Conservation (phyloP, 192 early-diverging fungal genomes). For the Backusella tarrabulga region DNA sequence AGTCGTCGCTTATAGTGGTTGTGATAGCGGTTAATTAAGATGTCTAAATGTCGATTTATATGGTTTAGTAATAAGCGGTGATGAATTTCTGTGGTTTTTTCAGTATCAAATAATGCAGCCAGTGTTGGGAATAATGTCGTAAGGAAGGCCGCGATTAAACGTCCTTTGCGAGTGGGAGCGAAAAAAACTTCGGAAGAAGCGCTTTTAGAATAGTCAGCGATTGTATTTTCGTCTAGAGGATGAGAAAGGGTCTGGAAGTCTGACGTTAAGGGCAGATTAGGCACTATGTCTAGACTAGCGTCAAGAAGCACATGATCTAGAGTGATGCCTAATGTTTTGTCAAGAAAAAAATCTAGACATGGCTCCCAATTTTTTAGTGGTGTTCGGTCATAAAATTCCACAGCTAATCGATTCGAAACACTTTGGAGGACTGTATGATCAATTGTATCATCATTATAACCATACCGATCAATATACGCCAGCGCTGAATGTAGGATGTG, state of each 20-base stretch:
- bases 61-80: conserved; percentile 6
- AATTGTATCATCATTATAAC: background rate
- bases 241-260: background rate
- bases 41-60: conserved; percentile 29
- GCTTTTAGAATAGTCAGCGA: background rate
- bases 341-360: conserved; percentile 26
- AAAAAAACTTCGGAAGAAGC: background rate
- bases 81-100: background rate
- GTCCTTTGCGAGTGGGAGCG: conserved; percentile 1
- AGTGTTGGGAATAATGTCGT: background rate
- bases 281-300: background rate
- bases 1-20: conserved; percentile 12
- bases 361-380: conserved; percentile 30
- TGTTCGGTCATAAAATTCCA: conserved; percentile 29
- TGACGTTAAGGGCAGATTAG: background rate
- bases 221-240: conserved; percentile 4
- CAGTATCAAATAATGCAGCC: conserved; percentile 5
- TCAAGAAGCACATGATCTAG: conserved; percentile 29
- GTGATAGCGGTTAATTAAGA: conserved; percentile 14
- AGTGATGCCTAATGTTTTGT: conserved; percentile 25
- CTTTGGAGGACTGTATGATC: conserved; percentile 15
- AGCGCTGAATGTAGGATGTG: conserved; percentile 23
- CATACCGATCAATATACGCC: conserved; percentile 21
- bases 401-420: conserved; percentile 30
- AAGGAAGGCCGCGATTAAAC: background rate